These are phyloP conservation scores for Brachypodium distachyon DNA, from an alignment of 202 grass and related monocot genomes.

Conservation along the genomic window DNA sequence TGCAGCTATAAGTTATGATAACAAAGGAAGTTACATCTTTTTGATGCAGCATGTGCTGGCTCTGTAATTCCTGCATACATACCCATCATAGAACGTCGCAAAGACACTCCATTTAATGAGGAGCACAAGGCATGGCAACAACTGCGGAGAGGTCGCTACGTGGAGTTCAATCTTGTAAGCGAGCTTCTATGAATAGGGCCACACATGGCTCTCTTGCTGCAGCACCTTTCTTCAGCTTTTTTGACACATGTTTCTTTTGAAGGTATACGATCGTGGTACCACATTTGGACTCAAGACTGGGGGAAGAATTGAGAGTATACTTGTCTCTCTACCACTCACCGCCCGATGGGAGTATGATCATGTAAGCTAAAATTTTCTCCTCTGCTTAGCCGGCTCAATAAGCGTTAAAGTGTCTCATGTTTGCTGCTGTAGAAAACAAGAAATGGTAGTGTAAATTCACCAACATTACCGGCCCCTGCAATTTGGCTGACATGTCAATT, in stretches of 20 bases:
- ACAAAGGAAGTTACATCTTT: background rate
- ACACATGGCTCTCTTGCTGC: background rate
- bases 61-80: slow-evolving; percentile 91
- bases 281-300: slow-evolving; percentile 98
- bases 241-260: background rate
- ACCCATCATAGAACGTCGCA: slow-evolving; percentile 80
- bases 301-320: slow-evolving; percentile 95
- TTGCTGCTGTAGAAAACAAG: background rate
- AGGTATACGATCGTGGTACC: slow-evolving; percentile 97
- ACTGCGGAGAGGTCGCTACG: slow-evolving; percentile 83
- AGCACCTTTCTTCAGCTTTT: background rate
- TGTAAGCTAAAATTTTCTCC: slow-evolving; percentile 45
- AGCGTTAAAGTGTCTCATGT: background rate
- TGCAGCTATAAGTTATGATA: background rate
- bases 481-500: background rate
- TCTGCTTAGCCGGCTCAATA: background rate
- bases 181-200: background rate
- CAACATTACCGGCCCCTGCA: background rate
- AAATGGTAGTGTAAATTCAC: too few relatives aligned
- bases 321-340: slow-evolving; percentile 85
- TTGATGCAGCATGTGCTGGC: slow-evolving; percentile 62
- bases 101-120: slow-evolving; percentile 81
- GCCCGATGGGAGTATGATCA: slow-evolving; percentile 94
- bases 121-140: slow-evolving; percentile 97
- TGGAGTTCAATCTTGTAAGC: slow-evolving; percentile 96